A percentile compares a stretch with the other conserved stretches of the same genome.
These are phyloP conservation scores for Phytophthora fragariae DNA, from an alignment of 352 stramenopile species.

Conservation along the genomic window DNA sequence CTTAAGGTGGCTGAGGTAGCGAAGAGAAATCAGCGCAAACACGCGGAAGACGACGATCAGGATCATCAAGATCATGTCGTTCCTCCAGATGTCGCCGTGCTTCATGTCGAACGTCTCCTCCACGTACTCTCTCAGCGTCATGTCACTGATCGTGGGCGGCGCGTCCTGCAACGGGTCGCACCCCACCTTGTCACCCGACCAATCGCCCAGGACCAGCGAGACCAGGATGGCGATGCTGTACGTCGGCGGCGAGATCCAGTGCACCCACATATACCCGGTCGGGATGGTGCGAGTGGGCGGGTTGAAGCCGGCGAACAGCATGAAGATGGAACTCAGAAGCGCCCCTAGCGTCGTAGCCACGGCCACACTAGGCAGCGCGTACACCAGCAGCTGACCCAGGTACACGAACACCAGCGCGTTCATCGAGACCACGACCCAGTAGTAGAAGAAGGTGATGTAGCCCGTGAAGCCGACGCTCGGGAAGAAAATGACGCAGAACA, in stretches of 20 bases:
- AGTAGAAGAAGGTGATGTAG: too few relatives aligned
- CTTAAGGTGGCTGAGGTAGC: too few relatives aligned
- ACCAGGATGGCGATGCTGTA: constrained; percentile 58
- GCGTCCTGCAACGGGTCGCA: constrained; percentile 35
- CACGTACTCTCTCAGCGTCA: constrained; percentile 61
- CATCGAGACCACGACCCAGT: constrained; percentile 12
- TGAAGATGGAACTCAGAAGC: constrained; percentile 59
- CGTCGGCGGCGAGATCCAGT: constrained; percentile 56
- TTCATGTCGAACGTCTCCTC: constrained; percentile 63
- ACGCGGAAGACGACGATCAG: constrained; percentile 55
- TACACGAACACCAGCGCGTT: constrained; percentile 62
- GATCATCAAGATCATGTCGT: constrained; percentile 49
- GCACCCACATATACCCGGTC: constrained; percentile 61
- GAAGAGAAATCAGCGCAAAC: constrained; percentile 1
- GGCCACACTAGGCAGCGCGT: constrained; percentile 43
- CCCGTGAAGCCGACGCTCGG: too few relatives aligned
- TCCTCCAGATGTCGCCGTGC: constrained; percentile 51
- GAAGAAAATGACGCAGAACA: too few relatives aligned
- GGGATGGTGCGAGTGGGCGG: constrained; percentile 59
- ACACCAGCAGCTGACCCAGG: constrained; percentile 34
- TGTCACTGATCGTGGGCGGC: constrained; percentile 21
- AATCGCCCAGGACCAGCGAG: constrained; percentile 48
- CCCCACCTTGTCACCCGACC: constrained; percentile 34
- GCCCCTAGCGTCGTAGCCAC: constrained; percentile 44
- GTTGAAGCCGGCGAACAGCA: constrained; percentile 66